Percentiles rank a stretch among this genome's conserved stretches.
These are phyloP conservation scores for Canavalia ensiformis DNA, from an alignment of 306 rosid species.

Conservation along the genomic window DNA sequence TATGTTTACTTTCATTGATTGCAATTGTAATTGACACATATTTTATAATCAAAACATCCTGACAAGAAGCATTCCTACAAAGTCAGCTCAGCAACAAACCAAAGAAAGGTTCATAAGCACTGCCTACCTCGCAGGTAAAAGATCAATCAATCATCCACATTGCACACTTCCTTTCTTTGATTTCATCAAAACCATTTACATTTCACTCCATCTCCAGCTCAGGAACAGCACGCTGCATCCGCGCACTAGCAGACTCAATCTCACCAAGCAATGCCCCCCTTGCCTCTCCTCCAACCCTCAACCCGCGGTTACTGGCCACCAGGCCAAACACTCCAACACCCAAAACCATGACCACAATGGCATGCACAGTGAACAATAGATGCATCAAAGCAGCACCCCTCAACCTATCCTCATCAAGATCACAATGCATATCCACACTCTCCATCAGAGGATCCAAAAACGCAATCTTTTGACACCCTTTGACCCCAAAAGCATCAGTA, in stretches of 20 bases:
- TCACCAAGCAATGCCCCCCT: constrained; percentile 71
- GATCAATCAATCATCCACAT: constrained; percentile 29
- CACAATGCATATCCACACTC: constrained; percentile 69
- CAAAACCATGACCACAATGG: constrained; percentile 60
- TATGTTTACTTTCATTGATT: constrained; percentile 40
- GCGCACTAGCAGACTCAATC: constrained; percentile 50
- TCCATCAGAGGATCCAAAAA: constrained; percentile 42
- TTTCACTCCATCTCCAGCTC: constrained; percentile 72
- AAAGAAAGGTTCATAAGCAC: constrained; percentile 39
- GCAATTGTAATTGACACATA: constrained; percentile 2
- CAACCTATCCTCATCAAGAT: constrained; percentile 74
- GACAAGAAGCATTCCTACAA: constrained; percentile 38
- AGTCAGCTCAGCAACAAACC: constrained; percentile 42
- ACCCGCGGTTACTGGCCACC: constrained; percentile 54
- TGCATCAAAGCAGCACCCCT: constrained; percentile 82
- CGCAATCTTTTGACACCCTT: constrained; percentile 74
- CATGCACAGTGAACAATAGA: constrained; percentile 75
- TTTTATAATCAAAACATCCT: constrained; percentile 3
- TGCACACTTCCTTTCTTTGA: constrained; percentile 33
- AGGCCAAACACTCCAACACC: constrained; percentile 65
- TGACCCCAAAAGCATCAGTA: constrained; percentile 71
- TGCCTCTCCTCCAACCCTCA: constrained; percentile 58
- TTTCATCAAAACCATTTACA: constrained; percentile 40
- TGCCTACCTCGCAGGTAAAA: constrained; percentile 42
- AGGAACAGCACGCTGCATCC: constrained; percentile 52